Conservation (phyloP, 805 yeast genomes). For the Myxozyma mucilagina region DNA sequence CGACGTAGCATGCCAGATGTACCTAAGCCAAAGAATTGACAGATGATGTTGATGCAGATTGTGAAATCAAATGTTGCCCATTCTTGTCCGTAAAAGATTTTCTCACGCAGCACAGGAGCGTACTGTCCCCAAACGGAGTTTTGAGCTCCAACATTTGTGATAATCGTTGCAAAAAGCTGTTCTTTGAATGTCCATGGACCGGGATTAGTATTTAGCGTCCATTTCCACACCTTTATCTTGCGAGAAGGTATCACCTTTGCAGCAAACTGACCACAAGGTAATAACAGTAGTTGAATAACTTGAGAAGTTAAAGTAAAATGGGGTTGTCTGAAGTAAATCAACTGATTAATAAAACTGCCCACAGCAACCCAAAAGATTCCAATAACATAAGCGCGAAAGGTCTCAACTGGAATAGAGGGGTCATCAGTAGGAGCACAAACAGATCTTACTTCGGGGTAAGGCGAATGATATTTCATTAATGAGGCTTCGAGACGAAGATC, state of each 20-base stretch:
- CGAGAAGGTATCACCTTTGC: conserved; percentile 49
- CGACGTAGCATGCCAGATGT: conserved; percentile 65
- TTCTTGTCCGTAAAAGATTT: conserved; percentile 39
- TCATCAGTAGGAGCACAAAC: conserved; percentile 44
- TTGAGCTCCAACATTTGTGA: conserved; percentile 33
- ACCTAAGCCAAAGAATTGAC: conserved; percentile 66
- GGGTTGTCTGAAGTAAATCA: conserved; percentile 60
- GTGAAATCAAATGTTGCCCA: conserved; percentile 53
- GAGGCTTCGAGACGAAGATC: conserved; percentile 49
- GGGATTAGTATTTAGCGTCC: conserved; percentile 51
- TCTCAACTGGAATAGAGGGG: conserved; percentile 49
- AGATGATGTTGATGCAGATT: conserved; percentile 51
- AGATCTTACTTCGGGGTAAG: conserved; percentile 57
- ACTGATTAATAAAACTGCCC: conserved; percentile 58
- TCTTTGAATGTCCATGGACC: conserved; percentile 62
- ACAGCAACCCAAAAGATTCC: conserved; percentile 54
- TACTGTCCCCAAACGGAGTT: conserved; percentile 29
- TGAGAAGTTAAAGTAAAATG: conserved; percentile 51
- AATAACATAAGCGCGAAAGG: conserved; percentile 55
- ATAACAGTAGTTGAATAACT: conserved; percentile 60
- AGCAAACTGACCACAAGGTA: conserved; percentile 56
- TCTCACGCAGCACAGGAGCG: conserved; percentile 26
- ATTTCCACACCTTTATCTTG: conserved; percentile 46
- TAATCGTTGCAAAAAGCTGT: conserved; percentile 59
- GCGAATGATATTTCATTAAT: conserved; percentile 48